Percentiles rank a stretch among this genome's conserved stretches.
Conservation (phyloP, 2,329 filamentous ascomycete species). For the Chaetomium olivaceum region DNA sequence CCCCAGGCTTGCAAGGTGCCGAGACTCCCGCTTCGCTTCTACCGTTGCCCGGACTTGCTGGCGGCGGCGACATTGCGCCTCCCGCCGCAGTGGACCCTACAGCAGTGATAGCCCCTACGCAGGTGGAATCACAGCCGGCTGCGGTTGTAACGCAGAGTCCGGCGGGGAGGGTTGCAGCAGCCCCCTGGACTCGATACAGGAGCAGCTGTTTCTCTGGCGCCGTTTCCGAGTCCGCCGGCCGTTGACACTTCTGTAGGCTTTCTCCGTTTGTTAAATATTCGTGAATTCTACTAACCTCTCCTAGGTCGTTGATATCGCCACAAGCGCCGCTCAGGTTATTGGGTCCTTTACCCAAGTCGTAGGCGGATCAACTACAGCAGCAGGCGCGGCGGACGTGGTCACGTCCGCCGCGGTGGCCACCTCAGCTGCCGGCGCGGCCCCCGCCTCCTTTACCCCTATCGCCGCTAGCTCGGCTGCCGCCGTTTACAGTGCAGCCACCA, state of each 20-base stretch:
- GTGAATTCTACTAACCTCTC: neutral
- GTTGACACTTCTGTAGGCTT: slow-evolving; percentile 24
- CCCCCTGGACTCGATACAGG: slow-evolving; percentile 12
- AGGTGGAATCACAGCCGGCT: slow-evolving; percentile 7
- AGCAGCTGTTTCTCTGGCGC: slow-evolving; percentile 5
- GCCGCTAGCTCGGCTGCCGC: neutral
- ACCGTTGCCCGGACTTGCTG: slow-evolving; percentile 28
- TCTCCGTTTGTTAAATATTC: neutral
- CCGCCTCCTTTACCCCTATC: slow-evolving; percentile 12
- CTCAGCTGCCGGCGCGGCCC: neutral
- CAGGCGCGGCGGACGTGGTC: neutral
- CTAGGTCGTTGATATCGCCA: neutral
- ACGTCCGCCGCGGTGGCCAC: slow-evolving; percentile 1
- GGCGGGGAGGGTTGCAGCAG: slow-evolving; percentile 11
- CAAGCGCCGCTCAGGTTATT: neutral
- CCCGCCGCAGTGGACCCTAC: slow-evolving; percentile 9
- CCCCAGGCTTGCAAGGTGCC: slow-evolving; percentile 26
- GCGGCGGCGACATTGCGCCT: slow-evolving; percentile 12
- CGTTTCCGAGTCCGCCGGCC: slow-evolving; percentile 11
- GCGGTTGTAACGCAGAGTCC: slow-evolving; percentile 9
- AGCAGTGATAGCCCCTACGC: neutral
- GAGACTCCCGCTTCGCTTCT: slow-evolving; percentile 20
- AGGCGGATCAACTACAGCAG: neutral
- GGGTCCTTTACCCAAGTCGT: slow-evolving; percentile 7
- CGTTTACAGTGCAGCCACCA: neutral